Base-by-base conservation (phyloP, 2,329 filamentous ascomycete genomes). In the Meredithiella fracta region DNA sequence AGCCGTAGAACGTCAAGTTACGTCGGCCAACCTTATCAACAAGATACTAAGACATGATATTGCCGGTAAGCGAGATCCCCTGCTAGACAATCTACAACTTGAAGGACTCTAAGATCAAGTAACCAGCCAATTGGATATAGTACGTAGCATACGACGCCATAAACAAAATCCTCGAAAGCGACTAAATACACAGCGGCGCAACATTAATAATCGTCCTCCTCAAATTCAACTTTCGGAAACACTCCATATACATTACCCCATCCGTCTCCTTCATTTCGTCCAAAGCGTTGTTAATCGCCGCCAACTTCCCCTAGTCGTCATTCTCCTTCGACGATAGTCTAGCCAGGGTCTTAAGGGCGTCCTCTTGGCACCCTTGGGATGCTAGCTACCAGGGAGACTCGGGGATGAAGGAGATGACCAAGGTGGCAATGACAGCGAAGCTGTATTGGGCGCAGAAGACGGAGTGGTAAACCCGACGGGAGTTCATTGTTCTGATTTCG, bases 51-150 rank as follows among this genome's bases (percentile, higher is more conserved):
- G 64, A 64, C 47, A 63, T 64, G 29, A 68, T 57, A 38, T 65
- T 67, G 8, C 67, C 67, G 5, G 64, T 38, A 31, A 67, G 64
- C 3, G 60, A 61, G 15, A 62, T 25, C 7, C 60, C 58, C 40
- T 59, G 59, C 25, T 61, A 58, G 8, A 59, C 63, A 47, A 71
- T 72, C 53, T 69, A 65, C 1, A 72, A 62, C 53, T 62, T 66
- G 62, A 70, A 72, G 54, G 64, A 66, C 57, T 63, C 64, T 1
- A 59, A 53, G 0, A 66, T 67, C 44, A 63, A 64, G 59, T 67
- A 71, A 7, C 70, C 70, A 8, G 70, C 69, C 1, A 72, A 62
- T 57, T 73, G 67, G 51, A 67, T 63, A 60, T 72, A 72, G 61
- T 72, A 72, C 1, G 69, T 71, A n/a, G 63, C 62, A 58, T 72